Evolutionary conservation across 164 flowering plant genomes (phyloP), one percentile per base, ranked within the genome.

Genomic region (Amborella trichopoda): DNA sequence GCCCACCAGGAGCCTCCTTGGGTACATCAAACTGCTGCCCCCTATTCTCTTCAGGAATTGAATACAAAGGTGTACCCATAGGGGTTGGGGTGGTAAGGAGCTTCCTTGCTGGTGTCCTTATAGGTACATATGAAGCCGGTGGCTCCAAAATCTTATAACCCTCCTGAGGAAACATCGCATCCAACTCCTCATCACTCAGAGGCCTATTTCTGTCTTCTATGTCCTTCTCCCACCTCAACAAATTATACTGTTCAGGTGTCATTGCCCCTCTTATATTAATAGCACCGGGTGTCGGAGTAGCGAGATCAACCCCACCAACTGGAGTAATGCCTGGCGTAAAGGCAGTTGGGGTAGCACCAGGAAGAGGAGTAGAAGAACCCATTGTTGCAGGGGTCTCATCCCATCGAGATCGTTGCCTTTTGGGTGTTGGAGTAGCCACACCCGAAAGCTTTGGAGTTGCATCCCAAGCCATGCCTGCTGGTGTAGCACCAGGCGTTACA

Each of bases 381-480:
- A 93, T 88, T 11, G 74, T 77, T 0, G 89, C 91, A 0, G 99
- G 99, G 1, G 99, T 93, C 64, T 93, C 99, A 61, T 93, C 99
- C 99, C 99, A 93, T 58, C 99, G 65, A 1, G 99, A 93, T 51
- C 96, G 66, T 69, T 93, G 99, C 8, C 95, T 45, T 48, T 88
- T 93, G 0, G 99, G 99, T 0, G 99, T 93, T 1, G 99, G 99
- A 0, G 99, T 93, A 20, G 80, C 95, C 45, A 80, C 46, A 5
- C 96, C 99, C 0, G 74, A 61, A n/a, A 82, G 68, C 67, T 93
- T 93, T 0, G 99, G 99, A 3, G 99, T 93, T 9, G 99, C 90
- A 72, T 93, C 99, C 99, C 99, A 93, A 26, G 96, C 74, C 83
- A 84, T 82, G 2, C 99, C 99, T 30, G 95, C 74, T 0, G 99